Evolutionary conservation across 2,329 filamentous ascomycete species (phyloP), one percentile per base, ranked within the genome.

Genomic region (Clonostachys chloroleuca): DNA sequence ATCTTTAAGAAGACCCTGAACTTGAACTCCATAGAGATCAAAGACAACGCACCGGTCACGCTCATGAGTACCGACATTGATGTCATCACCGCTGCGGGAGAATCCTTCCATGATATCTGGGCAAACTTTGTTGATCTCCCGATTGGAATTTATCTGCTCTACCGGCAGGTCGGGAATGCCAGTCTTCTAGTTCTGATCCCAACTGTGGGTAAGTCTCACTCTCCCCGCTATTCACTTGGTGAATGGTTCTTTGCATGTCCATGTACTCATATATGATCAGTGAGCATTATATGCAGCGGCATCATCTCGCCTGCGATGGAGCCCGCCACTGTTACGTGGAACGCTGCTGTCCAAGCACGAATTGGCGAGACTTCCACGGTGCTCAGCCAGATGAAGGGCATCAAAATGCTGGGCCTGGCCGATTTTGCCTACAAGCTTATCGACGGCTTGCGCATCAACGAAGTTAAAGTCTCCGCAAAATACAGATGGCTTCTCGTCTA

Each of bases 21-120:
- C 1, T 50, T 72, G 14, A 58, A 59, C 12, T 54, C 58, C 0
- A 51, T 56, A 1, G 51, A 57, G 2, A 56, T 63, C 24, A 63
- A 67, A 14, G 67, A 70, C 17, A 60, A 63, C 1, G 63, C 64
- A 1, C 63, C 72, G 2, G 53, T 71, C 5, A 75, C 71, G 1
- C 57, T 75, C 8, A 76, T 77, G 70, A 70, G 65, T 13, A 66
- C 69, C 1, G 72, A 75, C 45, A 63, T 76, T 6, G 70, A 73
- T 9, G 53, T 51, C 0, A 61, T 70, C 9, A 52, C 56, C 2
- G 45, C 48, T 9, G 58, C 59, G 5, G 50, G 61, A 12, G 51
- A 54, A 1, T 47, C 52, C 0, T 47, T 69, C 2, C 60, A 68
- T 50, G 67, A 69, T 5, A 54, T 65, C n/a, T 72, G 68, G 67